Conservation (phyloP, 768 basidiomycete genomes). For the Neoboletus magnificus region DNA sequence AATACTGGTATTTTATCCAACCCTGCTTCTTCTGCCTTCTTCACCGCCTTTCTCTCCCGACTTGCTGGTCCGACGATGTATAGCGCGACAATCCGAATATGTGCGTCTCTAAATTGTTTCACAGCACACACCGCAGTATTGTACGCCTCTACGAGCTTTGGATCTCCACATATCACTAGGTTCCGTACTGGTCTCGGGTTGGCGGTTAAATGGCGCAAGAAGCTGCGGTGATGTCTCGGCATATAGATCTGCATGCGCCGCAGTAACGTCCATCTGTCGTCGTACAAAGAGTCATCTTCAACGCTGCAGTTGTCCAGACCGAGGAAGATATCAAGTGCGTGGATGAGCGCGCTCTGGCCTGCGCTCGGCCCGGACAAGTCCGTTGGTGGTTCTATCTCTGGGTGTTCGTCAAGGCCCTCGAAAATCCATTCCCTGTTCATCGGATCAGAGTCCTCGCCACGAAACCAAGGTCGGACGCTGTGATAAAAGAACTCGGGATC, state of each 20-base stretch:
- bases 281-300: constrained; percentile 1
- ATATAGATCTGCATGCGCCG: constrained; percentile 78
- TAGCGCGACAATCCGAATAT: constrained; percentile 69
- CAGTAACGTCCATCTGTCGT: constrained; percentile 45
- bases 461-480: constrained; percentile 76
- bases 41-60: constrained; percentile 9
- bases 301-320: constrained; percentile 52
- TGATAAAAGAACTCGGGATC: constrained; percentile 72
- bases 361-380: constrained; percentile 78
- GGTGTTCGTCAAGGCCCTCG: constrained; percentile 52
- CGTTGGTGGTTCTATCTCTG: constrained; percentile 40
- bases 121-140: constrained; percentile 62
- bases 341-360: constrained; percentile 77
- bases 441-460: constrained; percentile 59
- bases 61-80: constrained; percentile 74
- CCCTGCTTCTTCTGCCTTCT: constrained; percentile 7
- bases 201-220: constrained; percentile 61
- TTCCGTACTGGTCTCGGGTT: constrained; percentile 60
- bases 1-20: constrained; percentile 29
- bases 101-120: constrained; percentile 71
- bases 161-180: constrained; percentile 40
- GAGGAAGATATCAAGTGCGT: constrained; percentile 69
- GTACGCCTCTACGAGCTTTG: constrained; percentile 49
- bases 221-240: constrained; percentile 78
- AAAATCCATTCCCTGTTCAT: constrained; percentile 50